Evolutionary conservation across 2,329 filamentous ascomycete genomes (phyloP), one percentile per base, ranked within the genome.

Genomic region (Ophiostoma sp.): DNA sequence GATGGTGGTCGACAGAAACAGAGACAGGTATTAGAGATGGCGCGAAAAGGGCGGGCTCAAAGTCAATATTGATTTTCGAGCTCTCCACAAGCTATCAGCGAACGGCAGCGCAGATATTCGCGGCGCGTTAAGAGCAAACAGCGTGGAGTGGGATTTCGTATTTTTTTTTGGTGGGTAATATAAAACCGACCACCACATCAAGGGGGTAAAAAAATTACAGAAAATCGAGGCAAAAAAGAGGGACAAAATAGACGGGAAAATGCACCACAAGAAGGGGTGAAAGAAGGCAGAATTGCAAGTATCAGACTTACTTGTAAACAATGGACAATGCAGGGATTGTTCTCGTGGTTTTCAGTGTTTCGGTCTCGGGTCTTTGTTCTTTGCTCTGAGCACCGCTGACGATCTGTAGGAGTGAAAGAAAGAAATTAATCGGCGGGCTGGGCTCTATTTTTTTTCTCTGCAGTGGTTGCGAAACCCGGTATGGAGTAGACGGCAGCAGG

Each of bases 61-160:
- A 71, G 70, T 71, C 70, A 71, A 71, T 71, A 71, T 71, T 69
- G 70, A 71, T 69, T 71, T 69, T 67, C 27, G 68, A 71, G 70
- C 69, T 71, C 36, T 39, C 39, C 57, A 57, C 52, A 35, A 67
- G 54, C 65, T 68, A 36, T 68, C 69, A 68, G 44, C 62, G 54
- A 62, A 64, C 31, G 23, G 11, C 17, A 13, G 33, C 64, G 35
- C 20, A 20, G 39, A 52, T 4, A 31, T 23, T 60, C 62, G 62
- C 35, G 36, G 27, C 62, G 54, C 67, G 67, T 39, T 62, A 62
- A 41, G 35, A 39, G 57, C 27, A 48, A 15, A 48, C 35, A 48
- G 57, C 31, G 67, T 33, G 17, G 44, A 57, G 68, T 64, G 41
- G 39, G 39, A 27, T 41, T 67, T 67, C 65, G 65, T 67, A 67